These are phyloP conservation scores for Lyophyllum atratum DNA, from an alignment of 768 basidiomycete species.

Conservation along the genomic window DNA sequence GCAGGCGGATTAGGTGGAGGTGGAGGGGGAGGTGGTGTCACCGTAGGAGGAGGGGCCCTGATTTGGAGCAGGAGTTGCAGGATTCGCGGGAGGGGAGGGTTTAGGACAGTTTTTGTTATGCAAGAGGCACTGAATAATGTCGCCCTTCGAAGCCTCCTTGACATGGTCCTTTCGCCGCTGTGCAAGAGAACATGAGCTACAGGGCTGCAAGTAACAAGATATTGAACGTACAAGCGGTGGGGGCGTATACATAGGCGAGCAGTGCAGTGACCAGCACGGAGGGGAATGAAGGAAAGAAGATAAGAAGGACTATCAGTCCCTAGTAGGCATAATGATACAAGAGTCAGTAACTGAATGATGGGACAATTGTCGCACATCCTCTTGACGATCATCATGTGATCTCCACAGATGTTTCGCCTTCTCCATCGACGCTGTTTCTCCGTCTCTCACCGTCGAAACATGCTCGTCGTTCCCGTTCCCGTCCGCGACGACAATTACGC, in stretches of 20 bases:
- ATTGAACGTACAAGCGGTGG: not conserved
- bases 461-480: slow-evolving; percentile 80
- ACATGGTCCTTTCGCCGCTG: not conserved
- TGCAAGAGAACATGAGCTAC: not conserved
- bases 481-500: slow-evolving; percentile 85
- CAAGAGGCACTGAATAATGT: not conserved
- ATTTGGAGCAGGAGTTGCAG: not conserved
- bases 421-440: slow-evolving; percentile 20
- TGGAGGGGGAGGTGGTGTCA: not conserved
- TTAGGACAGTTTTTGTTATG: not conserved
- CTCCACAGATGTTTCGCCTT: slow-evolving; percentile 13
- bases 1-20: not conserved
- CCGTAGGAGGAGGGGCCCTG: not conserved
- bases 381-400: slow-evolving; percentile 8
- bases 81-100: not conserved
- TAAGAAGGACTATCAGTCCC: not conserved
- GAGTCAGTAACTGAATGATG: no score
- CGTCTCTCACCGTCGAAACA: slow-evolving; percentile 31
- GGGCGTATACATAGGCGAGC: not conserved
- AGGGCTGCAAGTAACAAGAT: not conserved
- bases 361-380: no score
- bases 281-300: not conserved
- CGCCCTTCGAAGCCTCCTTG: not conserved
- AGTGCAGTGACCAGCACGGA: not conserved
- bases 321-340: no score